Evolutionary conservation across 768 basidiomycete species (phyloP).

Genomic region (Phylloporus sp.): DNA sequence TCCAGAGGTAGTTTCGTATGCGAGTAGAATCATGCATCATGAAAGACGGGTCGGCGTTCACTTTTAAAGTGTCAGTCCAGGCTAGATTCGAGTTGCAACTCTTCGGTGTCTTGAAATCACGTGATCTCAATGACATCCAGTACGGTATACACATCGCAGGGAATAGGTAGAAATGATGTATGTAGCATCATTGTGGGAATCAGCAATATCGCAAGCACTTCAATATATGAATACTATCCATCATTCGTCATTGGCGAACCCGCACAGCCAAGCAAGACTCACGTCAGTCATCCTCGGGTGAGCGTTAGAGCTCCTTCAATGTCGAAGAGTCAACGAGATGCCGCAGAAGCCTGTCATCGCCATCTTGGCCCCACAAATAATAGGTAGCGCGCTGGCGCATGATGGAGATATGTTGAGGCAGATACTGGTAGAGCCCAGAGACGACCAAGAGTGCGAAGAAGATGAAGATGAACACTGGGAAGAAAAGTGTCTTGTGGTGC

Average conservation of each 20-base stretch:
- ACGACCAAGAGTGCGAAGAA: slow-evolving; percentile 42
- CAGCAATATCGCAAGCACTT: background rate
- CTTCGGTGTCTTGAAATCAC: background rate
- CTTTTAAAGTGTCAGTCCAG: background rate
- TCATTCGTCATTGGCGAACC: slow-evolving; percentile 3
- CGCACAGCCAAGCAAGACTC: slow-evolving; percentile 7
- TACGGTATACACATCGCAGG: slow-evolving; percentile 6
- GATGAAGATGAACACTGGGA: slow-evolving; percentile 40
- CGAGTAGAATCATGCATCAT: slow-evolving; percentile 15
- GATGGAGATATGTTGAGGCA: slow-evolving; percentile 53
- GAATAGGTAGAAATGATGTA: slow-evolving; percentile 17
- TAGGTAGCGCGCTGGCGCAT: slow-evolving; percentile 54
- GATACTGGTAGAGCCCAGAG: slow-evolving; percentile 51
- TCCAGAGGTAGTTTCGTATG: slow-evolving; percentile 42
- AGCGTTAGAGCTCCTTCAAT: slow-evolving; percentile 26
- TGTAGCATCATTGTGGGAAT: slow-evolving; percentile 3
- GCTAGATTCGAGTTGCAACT: too few species aligned
- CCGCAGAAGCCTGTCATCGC: slow-evolving; percentile 30
- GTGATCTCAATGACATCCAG: background rate
- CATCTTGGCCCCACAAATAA: slow-evolving; percentile 58
- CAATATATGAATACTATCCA: slow-evolving; percentile 5
- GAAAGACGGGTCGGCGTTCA: background rate
- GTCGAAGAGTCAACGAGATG: slow-evolving; percentile 27
- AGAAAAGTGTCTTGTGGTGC: background rate
- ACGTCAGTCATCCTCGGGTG: slow-evolving; percentile 1